Evolutionary conservation across 495 filamentous ascomycete species (phyloP), one percentile per base, ranked within the genome.

Genomic region (Aspergillus asperescens): DNA sequence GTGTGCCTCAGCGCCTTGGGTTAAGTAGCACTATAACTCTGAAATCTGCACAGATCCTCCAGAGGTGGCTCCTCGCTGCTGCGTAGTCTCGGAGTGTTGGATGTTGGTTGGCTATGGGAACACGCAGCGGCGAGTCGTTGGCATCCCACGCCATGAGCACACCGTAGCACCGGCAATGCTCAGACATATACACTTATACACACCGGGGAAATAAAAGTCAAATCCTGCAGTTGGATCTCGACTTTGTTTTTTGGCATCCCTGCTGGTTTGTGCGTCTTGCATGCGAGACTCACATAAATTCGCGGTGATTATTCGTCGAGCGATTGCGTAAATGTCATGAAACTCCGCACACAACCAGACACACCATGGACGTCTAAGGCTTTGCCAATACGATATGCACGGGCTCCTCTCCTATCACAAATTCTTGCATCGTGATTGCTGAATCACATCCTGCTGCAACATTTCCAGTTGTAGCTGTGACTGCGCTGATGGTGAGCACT

Each of bases 131-230:
- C 49, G n/a, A 39, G 34, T 7, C 37, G 20, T 15, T 44, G 19
- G 16, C 50, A 52, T 52, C 50, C 50, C 50, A 52, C 50, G 41
- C 41, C 2, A 13, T 52, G 50, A 46, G 50, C 50, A 29, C 29
- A 52, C 41, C 23, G 32, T 45, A 28, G 13, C 32, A 28, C 15
- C 23, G n/a, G n/a, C 15, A 39, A 7, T 29, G 1, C 34, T 7
- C 28, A 35, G 9, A 29, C 37, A 12, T 18, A 42, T 29, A 16
- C 15, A 18, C 22, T n/a, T 19, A 42, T 16, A 34, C 49, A 29
- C 22, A 18, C 22, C 31, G 27, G 13, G n/a, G 20, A 22, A 51
- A 13, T 4, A 51, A 52, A 52, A 44, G 32, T 24, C 18, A 49
- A 49, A 39, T 27, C 20, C 8, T 34, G 34, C 39, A 22, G 29